Evolutionary conservation across 163 green algal genomes (phyloP).

Genomic region (Scenedesmus sp.): DNA sequence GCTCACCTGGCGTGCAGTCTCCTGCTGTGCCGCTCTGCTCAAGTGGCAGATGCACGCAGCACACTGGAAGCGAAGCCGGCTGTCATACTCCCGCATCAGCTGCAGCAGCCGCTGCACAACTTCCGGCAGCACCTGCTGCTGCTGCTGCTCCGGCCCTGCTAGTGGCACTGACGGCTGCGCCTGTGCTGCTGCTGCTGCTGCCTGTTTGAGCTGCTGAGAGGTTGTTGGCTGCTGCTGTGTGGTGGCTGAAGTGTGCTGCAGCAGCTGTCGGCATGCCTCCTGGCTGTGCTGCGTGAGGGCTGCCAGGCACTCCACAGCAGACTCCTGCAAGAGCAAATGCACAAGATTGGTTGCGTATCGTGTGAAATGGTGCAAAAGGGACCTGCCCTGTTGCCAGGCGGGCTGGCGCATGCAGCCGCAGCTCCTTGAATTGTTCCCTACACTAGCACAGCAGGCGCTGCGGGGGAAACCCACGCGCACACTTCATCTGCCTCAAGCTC

Average conservation of each 20-base stretch:
- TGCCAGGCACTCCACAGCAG: constrained; percentile 57
- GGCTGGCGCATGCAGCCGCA: no score
- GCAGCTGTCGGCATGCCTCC: constrained; percentile 10
- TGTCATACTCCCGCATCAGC: background rate
- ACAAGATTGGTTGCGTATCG: no score
- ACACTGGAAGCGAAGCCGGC: constrained; percentile 13
- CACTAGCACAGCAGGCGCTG: no score
- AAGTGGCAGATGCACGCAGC: constrained; percentile 27
- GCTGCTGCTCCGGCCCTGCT: background rate
- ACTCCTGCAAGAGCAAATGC: constrained; percentile 47
- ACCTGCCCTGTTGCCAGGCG: no score
- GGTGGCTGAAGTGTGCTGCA: background rate
- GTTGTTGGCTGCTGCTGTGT: background rate
- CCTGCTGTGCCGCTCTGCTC: background rate
- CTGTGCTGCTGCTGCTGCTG: constrained; percentile 2
- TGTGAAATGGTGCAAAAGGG: no score
- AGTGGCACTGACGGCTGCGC: background rate
- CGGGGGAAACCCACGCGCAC: no score
- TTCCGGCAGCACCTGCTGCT: constrained; percentile 3
- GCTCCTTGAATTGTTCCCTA: no score
- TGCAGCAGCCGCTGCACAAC: constrained; percentile 28
- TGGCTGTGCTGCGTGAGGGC: constrained; percentile 53
- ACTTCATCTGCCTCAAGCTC: background rate
- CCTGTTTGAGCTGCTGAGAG: background rate
- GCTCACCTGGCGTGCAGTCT: background rate